Conservation (phyloP, 1,139 yeast genomes). For the Pichia sp. region DNA sequence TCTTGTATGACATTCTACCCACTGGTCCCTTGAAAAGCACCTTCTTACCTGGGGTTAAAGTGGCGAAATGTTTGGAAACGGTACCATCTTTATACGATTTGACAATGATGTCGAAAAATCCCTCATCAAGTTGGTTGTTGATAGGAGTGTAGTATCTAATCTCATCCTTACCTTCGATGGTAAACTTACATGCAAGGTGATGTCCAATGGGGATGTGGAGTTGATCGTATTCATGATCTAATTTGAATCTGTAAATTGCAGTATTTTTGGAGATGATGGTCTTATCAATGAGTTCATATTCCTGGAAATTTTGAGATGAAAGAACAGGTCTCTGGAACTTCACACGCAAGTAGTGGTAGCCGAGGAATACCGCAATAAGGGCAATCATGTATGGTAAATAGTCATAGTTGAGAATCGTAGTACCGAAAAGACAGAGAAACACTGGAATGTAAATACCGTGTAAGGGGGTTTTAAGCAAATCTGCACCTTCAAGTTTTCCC, state of each 20-base stretch:
- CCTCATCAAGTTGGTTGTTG: conserved; percentile 59
- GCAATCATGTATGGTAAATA: conserved; percentile 45
- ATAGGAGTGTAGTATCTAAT: conserved; percentile 71
- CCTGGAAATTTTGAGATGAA: conserved; percentile 51
- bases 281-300: conserved; percentile 63
- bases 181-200: conserved; percentile 53
- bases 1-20: conserved; percentile 53
- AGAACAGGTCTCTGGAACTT: conserved; percentile 34
- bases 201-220: conserved; percentile 68
- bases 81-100: conserved; percentile 66
- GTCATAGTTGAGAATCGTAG: conserved; percentile 44
- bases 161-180: conserved; percentile 53
- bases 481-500: conserved; percentile 14
- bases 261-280: conserved; percentile 61
- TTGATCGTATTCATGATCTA: conserved; percentile 52
- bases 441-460: conserved; percentile 71
- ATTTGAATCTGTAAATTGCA: conserved; percentile 66
- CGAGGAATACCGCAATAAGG: conserved; percentile 39
- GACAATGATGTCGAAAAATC: conserved; percentile 67
- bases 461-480: conserved; percentile 31
- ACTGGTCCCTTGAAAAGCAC: conserved; percentile 74
- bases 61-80: conserved; percentile 60
- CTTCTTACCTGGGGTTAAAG: conserved; percentile 53
- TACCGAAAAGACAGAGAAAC: conserved; percentile 54
- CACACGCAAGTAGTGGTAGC: conserved; percentile 42